A percentile compares a stretch with the other conserved stretches of the same genome.
These are phyloP conservation scores for Cairneyella variabilis DNA, from an alignment of 495 filamentous ascomycete species.

Conservation along the genomic window DNA sequence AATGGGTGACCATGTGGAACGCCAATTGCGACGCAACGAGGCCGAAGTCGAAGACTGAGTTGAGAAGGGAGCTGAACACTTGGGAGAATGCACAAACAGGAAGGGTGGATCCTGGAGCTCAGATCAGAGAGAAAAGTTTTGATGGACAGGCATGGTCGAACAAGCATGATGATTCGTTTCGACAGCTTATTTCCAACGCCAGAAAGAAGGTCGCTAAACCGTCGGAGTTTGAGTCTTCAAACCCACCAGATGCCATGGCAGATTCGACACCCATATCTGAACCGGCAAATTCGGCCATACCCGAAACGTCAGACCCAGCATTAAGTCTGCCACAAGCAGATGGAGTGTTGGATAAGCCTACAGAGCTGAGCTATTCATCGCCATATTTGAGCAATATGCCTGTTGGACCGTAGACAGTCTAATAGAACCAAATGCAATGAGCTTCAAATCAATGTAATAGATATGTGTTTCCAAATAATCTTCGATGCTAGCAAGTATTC, in stretches of 20 bases:
- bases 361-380: too few species aligned
- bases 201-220: too few species aligned
- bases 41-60: conserved; percentile 64
- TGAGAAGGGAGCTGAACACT: conserved; percentile 70
- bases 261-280: too few species aligned
- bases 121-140: conserved; percentile 63
- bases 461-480: too few species aligned
- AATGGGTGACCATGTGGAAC: conserved; percentile 96
- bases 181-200: conserved; percentile 69
- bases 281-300: too few species aligned
- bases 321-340: not conserved
- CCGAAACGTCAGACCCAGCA: not conserved
- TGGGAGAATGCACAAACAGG: conserved; percentile 78
- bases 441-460: too few species aligned
- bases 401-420: too few species aligned
- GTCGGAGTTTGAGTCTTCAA: not conserved
- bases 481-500: too few species aligned
- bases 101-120: conserved; percentile 13
- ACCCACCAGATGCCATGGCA: not conserved
- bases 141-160: conserved; percentile 72
- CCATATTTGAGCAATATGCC: too few species aligned
- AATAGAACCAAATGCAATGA: too few species aligned
- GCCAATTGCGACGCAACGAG: conserved; percentile 83
- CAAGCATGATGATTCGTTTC: conserved; percentile 70
- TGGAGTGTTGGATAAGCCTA: too few species aligned